These are phyloP conservation scores for Sphaerostilbella broomeana DNA, from an alignment of 2,329 filamentous ascomycete species.

Conservation along the genomic window DNA sequence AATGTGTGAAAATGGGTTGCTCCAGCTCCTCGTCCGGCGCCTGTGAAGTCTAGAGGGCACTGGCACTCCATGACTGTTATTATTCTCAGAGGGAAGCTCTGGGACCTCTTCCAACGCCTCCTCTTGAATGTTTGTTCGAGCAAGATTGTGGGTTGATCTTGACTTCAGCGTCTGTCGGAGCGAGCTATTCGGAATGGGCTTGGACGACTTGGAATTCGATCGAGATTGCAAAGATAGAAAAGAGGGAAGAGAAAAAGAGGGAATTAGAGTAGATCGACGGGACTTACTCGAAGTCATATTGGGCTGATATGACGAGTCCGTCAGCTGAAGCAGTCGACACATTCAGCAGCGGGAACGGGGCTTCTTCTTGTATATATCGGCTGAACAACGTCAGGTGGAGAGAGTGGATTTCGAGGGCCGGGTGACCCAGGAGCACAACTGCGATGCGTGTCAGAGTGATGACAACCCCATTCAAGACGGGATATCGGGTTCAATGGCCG, in stretches of 20 bases:
- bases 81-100: slow-evolving; percentile 1
- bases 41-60: slow-evolving; percentile 18
- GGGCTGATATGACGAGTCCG: slow-evolving; percentile 27
- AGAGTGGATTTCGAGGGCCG: slow-evolving; percentile 1
- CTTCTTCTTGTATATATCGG: slow-evolving; percentile 10
- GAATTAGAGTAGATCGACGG: slow-evolving; percentile 31
- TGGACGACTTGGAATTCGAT: slow-evolving; percentile 20
- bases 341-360: slow-evolving; percentile 18
- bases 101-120: slow-evolving; percentile 5
- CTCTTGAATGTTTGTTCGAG: slow-evolving; percentile 13
- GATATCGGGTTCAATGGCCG: neutral
- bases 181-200: slow-evolving; percentile 5
- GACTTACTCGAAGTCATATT: slow-evolving; percentile 43
- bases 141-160: slow-evolving; percentile 17
- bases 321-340: slow-evolving; percentile 21
- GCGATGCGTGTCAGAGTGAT: slow-evolving; percentile 3
- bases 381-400: slow-evolving; percentile 7
- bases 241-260: slow-evolving; percentile 30
- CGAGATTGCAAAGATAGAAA: slow-evolving; percentile 22
- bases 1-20: slow-evolving; percentile 30
- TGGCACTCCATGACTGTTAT: slow-evolving; percentile 15
- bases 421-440: neutral
- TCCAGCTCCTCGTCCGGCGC: slow-evolving; percentile 32
- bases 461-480: neutral
- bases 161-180: slow-evolving; percentile 20